These are phyloP conservation scores for Phlebopus sp. DNA, from an alignment of 1,284 basidiomycete genomes.

Conservation along the genomic window DNA sequence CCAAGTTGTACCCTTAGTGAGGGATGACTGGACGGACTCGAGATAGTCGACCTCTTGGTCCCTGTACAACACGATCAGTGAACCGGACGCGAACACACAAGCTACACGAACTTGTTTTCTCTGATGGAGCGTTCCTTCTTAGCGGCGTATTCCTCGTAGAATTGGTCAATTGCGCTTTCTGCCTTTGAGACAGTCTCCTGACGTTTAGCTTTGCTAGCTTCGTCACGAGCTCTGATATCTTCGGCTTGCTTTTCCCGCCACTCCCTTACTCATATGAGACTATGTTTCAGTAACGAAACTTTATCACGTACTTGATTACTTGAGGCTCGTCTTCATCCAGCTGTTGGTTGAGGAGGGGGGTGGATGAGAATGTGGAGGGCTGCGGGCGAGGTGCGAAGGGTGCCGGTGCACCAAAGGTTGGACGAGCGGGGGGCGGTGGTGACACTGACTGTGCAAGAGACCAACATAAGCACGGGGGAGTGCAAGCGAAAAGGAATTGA, in stretches of 20 bases:
- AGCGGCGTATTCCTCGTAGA: constrained; percentile 91
- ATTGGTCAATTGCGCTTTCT: constrained; percentile 91
- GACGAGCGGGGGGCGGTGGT: constrained; percentile 28
- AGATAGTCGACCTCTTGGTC: constrained; percentile 87
- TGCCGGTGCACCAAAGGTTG: constrained; percentile 48
- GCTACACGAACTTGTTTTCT: constrained; percentile 80
- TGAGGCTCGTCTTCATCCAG: constrained; percentile 83
- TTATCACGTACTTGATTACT: constrained; percentile 60
- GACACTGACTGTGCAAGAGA: constrained; percentile 28
- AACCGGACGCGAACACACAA: neutral
- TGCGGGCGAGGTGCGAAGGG: constrained; percentile 75
- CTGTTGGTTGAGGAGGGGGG: constrained; percentile 69
- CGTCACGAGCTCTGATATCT: constrained; percentile 81
- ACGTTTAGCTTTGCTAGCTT: constrained; percentile 74
- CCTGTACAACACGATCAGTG: constrained; percentile 42
- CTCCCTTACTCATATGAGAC: constrained; percentile 37
- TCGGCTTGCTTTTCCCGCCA: constrained; percentile 89
- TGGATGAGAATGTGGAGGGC: constrained; percentile 62
- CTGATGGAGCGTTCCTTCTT: constrained; percentile 93
- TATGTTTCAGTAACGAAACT: neutral
- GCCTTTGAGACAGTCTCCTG: constrained; percentile 88
- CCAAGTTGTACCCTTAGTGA: constrained; percentile 95
- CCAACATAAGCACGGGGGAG: constrained; percentile 20
- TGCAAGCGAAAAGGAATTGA: constrained; percentile 1
- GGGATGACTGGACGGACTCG: constrained; percentile 66